These are phyloP conservation scores for Prosopis cineraria DNA, from an alignment of 306 rosid genomes.

Conservation along the genomic window DNA sequence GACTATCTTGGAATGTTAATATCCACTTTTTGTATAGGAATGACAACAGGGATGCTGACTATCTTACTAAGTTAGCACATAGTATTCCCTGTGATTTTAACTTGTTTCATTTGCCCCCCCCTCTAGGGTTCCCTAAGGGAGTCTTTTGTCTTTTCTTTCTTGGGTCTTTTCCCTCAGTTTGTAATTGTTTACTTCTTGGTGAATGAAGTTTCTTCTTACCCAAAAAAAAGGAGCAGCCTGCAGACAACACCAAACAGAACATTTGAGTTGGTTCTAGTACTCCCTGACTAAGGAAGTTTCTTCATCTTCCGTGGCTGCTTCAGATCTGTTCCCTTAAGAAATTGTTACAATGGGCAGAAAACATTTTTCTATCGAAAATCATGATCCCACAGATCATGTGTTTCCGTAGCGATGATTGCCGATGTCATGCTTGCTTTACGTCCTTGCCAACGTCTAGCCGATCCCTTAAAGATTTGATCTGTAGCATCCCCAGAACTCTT, in stretches of 20 bases:
- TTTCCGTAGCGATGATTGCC: conserved; percentile 87
- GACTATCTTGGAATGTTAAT: too few species aligned
- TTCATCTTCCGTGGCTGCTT: conserved; percentile 40
- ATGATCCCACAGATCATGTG: conserved; percentile 91
- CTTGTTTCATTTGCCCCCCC: too few species aligned
- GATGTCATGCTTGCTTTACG: conserved; percentile 76
- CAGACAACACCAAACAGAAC: conserved; percentile 46
- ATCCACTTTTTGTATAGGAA: too few species aligned
- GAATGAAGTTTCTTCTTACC: too few species aligned
- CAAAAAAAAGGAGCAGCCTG: too few species aligned
- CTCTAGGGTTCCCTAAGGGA: too few species aligned
- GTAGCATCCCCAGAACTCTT: conserved; percentile 82
- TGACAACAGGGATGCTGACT: too few species aligned
- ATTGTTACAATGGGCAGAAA: conserved; percentile 57
- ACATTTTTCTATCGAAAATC: conserved; percentile 18
- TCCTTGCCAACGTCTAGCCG: conserved; percentile 79
- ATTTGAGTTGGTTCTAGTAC: conserved; percentile 46
- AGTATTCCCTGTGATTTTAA: too few species aligned
- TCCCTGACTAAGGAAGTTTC: conserved; percentile 36
- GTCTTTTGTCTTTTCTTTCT: too few species aligned
- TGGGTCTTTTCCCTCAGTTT: too few species aligned
- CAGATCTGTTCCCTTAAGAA: conserved; percentile 39
- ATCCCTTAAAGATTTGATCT: conserved; percentile 78
- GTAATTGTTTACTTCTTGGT: too few species aligned
- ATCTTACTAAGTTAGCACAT: too few species aligned